Conservation (phyloP, 371 early-diverging fungal genomes). For the Mucor circinelloides region DNA sequence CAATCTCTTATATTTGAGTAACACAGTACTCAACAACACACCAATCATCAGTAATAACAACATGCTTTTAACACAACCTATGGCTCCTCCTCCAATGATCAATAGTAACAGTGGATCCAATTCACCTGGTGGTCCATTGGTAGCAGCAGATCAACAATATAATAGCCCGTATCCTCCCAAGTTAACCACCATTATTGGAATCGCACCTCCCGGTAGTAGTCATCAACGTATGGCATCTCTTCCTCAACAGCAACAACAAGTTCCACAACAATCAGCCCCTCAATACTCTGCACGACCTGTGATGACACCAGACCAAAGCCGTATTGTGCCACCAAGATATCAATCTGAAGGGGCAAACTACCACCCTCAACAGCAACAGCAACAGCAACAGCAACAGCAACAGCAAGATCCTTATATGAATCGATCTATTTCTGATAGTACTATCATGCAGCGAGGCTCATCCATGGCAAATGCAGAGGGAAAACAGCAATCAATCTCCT, state of each 20-base stretch:
- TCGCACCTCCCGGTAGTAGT: not conserved
- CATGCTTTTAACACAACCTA: constrained; percentile 21
- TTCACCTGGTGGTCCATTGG: not conserved
- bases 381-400: not conserved
- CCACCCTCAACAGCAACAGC: constrained; percentile 2
- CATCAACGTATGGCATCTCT: constrained; percentile 5
- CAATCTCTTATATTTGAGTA: constrained; percentile 17
- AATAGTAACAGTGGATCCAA: not conserved
- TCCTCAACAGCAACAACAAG: not conserved
- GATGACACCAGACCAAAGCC: not conserved
- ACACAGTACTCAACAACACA: not conserved
- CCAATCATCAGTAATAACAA: constrained; percentile 2
- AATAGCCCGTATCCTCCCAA: constrained; percentile 10
- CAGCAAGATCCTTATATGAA: not conserved
- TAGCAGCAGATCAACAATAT: not conserved
- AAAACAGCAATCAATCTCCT: not conserved
- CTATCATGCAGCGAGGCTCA: constrained; percentile 6
- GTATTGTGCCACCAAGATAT: constrained; percentile 6
- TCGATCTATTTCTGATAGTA: constrained; percentile 11
- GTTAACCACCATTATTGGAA: constrained; percentile 11
- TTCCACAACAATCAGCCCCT: not conserved
- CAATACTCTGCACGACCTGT: not conserved
- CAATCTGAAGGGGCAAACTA: not conserved
- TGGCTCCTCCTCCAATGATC: constrained; percentile 10
- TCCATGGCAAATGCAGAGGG: not conserved